Evolutionary conservation across 441 rosid species (phyloP).

Genomic region (Lagerstroemia fauriei): DNA sequence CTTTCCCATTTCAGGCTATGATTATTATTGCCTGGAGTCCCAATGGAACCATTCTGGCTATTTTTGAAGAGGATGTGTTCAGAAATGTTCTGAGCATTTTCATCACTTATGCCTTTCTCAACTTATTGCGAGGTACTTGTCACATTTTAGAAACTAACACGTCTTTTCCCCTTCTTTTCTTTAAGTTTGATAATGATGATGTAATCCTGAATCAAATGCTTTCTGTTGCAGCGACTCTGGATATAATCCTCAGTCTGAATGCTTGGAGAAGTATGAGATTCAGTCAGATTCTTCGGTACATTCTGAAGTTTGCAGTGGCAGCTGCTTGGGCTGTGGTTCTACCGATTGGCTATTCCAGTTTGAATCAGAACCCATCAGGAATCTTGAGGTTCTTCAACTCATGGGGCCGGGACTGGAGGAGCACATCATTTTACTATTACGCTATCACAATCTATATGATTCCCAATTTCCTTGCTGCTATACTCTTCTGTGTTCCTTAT

Average conservation of each 20-base stretch:
- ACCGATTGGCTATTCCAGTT: conserved; percentile 75
- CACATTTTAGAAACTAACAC: conserved; percentile 21
- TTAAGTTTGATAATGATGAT: not conserved
- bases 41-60: conserved; percentile 64
- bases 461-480: conserved; percentile 77
- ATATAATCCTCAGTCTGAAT: conserved; percentile 74
- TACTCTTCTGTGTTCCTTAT: conserved; percentile 76
- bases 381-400: conserved; percentile 63
- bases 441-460: conserved; percentile 80
- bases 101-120: conserved; percentile 84
- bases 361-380: conserved; percentile 76
- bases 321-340: conserved; percentile 83
- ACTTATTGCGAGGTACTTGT: conserved; percentile 73
- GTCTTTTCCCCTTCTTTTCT: conserved; percentile 9
- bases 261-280: conserved; percentile 89
- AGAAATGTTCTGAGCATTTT: conserved; percentile 74
- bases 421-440: conserved; percentile 62
- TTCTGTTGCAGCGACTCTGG: conserved; percentile 65
- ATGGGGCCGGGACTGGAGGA: conserved; percentile 70
- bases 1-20: conserved; percentile 69
- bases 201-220: conserved; percentile 2
- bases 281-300: conserved; percentile 75
- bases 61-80: conserved; percentile 64
- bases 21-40: conserved; percentile 85
- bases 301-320: conserved; percentile 75